Evolutionary conservation across 805 yeast species (phyloP).

Genomic region (Clavispora asparagi): DNA sequence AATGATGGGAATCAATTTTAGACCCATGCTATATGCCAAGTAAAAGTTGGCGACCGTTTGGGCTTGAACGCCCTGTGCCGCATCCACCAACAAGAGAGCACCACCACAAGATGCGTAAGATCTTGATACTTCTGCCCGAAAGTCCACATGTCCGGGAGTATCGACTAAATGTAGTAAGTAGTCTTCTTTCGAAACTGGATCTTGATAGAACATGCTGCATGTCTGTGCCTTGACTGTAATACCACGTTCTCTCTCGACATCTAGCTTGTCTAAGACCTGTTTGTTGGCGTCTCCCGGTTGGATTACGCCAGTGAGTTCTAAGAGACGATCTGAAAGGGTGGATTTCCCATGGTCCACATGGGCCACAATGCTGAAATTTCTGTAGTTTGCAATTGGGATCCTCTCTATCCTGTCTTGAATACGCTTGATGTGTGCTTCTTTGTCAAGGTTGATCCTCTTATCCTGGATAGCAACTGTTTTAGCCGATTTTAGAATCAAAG

Average conservation of each 20-base stretch:
- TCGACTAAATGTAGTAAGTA: constrained; percentile 87
- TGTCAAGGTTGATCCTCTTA: constrained; percentile 23
- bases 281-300: constrained; percentile 60
- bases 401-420: constrained; percentile 58
- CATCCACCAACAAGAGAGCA: constrained; percentile 85
- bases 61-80: constrained; percentile 94
- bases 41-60: constrained; percentile 98
- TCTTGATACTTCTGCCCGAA: constrained; percentile 86
- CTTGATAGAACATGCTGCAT: constrained; percentile 81
- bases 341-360: constrained; percentile 92
- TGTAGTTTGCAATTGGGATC: constrained; percentile 76
- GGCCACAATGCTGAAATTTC: constrained; percentile 93
- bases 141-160: constrained; percentile 98
- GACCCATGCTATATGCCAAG: constrained; percentile 79
- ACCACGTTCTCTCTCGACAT: constrained; percentile 94
- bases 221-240: constrained; percentile 97
- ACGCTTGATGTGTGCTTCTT: constrained; percentile 26
- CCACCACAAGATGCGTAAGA: constrained; percentile 97
- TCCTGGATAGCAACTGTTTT: constrained; percentile 19
- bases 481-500: background rate
- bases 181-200: constrained; percentile 55
- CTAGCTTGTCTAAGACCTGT: constrained; percentile 86
- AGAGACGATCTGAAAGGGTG: constrained; percentile 79
- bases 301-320: constrained; percentile 87
- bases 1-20: constrained; percentile 80